Evolutionary conservation across 306 rosid genomes (phyloP).

Genomic region (Inga leiocalycina): DNA sequence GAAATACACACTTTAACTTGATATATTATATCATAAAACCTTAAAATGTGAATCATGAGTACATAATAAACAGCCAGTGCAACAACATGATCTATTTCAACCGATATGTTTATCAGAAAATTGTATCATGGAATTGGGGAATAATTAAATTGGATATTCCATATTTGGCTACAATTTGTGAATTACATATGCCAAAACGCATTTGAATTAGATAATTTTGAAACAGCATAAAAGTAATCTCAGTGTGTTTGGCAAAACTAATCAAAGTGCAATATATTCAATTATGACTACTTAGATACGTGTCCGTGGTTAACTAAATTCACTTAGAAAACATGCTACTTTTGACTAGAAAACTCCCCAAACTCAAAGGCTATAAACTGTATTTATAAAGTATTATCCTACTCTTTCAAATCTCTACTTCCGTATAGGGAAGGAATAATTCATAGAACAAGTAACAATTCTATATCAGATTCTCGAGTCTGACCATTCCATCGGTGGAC

Average conservation of each 20-base stretch:
- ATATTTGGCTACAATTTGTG: neutral
- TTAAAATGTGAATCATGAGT: neutral
- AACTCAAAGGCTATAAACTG: neutral
- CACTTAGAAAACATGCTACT: neutral
- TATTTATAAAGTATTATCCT: neutral
- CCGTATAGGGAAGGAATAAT: conserved; percentile 14
- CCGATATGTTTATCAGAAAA: conserved; percentile 18
- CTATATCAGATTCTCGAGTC: conserved; percentile 6
- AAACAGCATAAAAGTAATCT: conserved; percentile 17
- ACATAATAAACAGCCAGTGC: conserved; percentile 20
- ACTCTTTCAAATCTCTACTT: neutral
- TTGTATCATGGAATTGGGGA: neutral
- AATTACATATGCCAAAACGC: conserved; percentile 3
- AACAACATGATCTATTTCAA: conserved; percentile 5
- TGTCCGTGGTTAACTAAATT: neutral
- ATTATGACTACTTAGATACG: neutral
- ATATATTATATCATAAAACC: neutral
- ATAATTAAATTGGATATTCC: conserved; percentile 15
- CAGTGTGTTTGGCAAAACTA: neutral
- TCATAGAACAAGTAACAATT: conserved; percentile 13
- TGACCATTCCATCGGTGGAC: conserved; percentile 16
- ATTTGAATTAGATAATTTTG: conserved; percentile 2
- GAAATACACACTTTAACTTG: neutral
- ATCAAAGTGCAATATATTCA: neutral
- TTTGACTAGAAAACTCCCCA: neutral